Evolutionary conservation across 2,329 filamentous ascomycete species (phyloP).

Genomic region (Huntiella decipiens): DNA sequence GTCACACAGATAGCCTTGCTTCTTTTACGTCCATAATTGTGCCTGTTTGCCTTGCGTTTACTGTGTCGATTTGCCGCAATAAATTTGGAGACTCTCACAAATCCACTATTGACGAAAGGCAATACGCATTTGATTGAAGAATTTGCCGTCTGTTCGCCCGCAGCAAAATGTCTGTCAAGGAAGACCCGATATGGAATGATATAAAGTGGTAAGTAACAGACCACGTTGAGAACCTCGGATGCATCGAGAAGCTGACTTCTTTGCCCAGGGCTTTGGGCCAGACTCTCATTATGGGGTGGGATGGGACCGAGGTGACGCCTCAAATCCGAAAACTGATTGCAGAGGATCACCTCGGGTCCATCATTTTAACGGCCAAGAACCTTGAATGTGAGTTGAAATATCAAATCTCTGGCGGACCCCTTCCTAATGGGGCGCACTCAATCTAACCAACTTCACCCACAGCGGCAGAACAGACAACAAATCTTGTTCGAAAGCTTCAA

Average conservation of each 20-base stretch:
- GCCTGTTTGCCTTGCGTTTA: too few relatives aligned
- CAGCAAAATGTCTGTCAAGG: constrained; percentile 13
- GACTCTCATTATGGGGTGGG: constrained; percentile 69
- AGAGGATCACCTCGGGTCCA: constrained; percentile 72
- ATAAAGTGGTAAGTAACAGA: constrained; percentile 46
- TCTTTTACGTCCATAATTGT: too few relatives aligned
- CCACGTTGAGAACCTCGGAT: not conserved
- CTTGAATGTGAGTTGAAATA: constrained; percentile 45
- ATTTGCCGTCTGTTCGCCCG: not conserved
- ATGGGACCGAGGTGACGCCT: constrained; percentile 66
- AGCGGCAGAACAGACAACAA: constrained; percentile 84
- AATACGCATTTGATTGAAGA: not conserved
- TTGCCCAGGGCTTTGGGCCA: constrained; percentile 47
- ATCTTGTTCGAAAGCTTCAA: constrained; percentile 77
- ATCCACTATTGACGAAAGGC: too few relatives aligned
- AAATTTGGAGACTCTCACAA: too few relatives aligned
- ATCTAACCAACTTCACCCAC: constrained; percentile 11
- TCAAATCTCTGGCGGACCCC: not conserved
- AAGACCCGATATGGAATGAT: constrained; percentile 53
- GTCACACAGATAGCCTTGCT: too few relatives aligned
- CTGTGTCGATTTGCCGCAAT: too few relatives aligned
- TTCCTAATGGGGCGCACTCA: not conserved
- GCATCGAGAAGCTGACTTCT: constrained; percentile 18
- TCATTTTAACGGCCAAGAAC: constrained; percentile 70
- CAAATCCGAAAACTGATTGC: constrained; percentile 67